These are phyloP conservation scores for Mortierella sp. DNA, from an alignment of 371 early-diverging fungal genomes.

Conservation along the genomic window DNA sequence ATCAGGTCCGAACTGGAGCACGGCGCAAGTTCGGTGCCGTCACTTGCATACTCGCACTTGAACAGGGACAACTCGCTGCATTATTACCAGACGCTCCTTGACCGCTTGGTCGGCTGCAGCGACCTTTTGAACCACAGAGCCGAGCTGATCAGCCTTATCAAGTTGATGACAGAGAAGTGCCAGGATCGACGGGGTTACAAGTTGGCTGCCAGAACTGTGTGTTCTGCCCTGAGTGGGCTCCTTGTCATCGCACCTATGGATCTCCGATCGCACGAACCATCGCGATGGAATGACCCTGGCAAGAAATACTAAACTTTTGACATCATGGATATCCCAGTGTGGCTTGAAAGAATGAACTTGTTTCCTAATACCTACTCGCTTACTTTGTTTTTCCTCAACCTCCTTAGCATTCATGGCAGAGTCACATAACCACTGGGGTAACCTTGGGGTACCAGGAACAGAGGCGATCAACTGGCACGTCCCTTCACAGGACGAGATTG, in stretches of 20 bases:
- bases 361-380: not conserved
- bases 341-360: not conserved
- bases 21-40: constrained; percentile 75
- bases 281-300: constrained; percentile 72
- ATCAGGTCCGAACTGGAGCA: constrained; percentile 79
- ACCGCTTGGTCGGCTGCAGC: constrained; percentile 62
- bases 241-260: constrained; percentile 65
- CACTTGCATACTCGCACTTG: constrained; percentile 68
- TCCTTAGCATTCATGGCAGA: constrained; percentile 64
- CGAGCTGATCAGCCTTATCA: constrained; percentile 64
- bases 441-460: constrained; percentile 65
- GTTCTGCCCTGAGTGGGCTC: constrained; percentile 62
- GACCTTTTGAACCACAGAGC: constrained; percentile 67
- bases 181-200: constrained; percentile 78
- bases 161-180: constrained; percentile 69
- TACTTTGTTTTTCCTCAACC: not conserved
- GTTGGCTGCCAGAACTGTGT: constrained; percentile 76
- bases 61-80: constrained; percentile 82
- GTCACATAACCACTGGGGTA: constrained; percentile 86
- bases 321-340: not conserved
- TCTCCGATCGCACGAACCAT: constrained; percentile 45
- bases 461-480: constrained; percentile 82
- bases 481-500: constrained; percentile 76
- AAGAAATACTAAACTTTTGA: not conserved
- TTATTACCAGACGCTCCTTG: constrained; percentile 82